Evolutionary conservation across 2,329 filamentous ascomycete genomes (phyloP).

Genomic region (Claviceps capensis): DNA sequence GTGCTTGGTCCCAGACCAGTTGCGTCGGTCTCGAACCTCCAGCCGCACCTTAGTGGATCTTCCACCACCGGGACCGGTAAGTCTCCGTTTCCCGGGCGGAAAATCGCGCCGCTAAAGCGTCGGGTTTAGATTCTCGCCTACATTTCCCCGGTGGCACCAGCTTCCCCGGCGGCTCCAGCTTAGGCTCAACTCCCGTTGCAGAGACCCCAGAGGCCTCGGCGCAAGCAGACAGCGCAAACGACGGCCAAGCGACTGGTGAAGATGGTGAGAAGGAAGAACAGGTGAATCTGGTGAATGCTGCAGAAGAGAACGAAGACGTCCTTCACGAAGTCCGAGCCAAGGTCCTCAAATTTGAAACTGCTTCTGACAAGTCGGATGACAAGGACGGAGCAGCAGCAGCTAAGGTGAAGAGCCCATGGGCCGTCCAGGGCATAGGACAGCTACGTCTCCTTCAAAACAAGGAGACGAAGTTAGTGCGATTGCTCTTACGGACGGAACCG

Average conservation of each 20-base stretch:
- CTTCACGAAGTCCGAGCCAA: slow-evolving; percentile 60
- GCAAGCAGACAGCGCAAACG: slow-evolving; percentile 28
- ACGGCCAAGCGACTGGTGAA: slow-evolving; percentile 32
- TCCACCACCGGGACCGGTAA: slow-evolving; percentile 34
- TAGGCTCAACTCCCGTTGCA: slow-evolving; percentile 45
- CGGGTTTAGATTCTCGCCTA: slow-evolving; percentile 38
- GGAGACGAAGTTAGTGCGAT: slow-evolving; percentile 48
- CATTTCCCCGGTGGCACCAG: slow-evolving; percentile 39
- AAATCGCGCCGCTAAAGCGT: slow-evolving; percentile 32
- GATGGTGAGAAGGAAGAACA: slow-evolving; percentile 51
- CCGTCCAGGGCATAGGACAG: slow-evolving; percentile 55
- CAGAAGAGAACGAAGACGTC: slow-evolving; percentile 58
- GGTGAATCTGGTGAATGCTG: slow-evolving; percentile 53
- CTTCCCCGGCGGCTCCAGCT: slow-evolving; percentile 44
- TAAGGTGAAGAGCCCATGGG: slow-evolving; percentile 48
- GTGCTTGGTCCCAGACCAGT: slow-evolving; percentile 22
- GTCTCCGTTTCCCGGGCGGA: slow-evolving; percentile 27
- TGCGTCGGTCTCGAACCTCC: slow-evolving; percentile 25
- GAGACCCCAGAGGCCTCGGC: slow-evolving; percentile 44
- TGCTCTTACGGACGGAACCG: slow-evolving; percentile 63
- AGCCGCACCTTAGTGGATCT: slow-evolving; percentile 27
- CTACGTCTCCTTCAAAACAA: slow-evolving; percentile 64
- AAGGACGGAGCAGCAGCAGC: slow-evolving; percentile 21
- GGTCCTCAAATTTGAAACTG: slow-evolving; percentile 45
- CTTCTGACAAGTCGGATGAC: slow-evolving; percentile 24